phyloP scores from a whole-genome alignment of 2,329 filamentous ascomycete species.

The Endothia cerciana region DNA sequence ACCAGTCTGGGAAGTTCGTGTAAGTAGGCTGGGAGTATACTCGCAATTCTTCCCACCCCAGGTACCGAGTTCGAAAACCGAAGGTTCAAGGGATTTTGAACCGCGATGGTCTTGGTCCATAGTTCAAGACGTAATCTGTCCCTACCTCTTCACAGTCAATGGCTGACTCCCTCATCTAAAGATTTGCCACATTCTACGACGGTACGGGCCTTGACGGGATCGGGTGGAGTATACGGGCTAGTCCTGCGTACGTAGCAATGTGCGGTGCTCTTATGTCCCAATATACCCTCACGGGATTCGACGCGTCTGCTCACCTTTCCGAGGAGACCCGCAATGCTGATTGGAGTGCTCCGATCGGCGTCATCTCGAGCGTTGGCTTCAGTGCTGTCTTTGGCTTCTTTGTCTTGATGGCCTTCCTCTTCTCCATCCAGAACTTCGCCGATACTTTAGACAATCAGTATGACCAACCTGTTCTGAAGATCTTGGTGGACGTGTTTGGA shows the following conservation, averaged over 20 bases:
- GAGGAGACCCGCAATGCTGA: slow-evolving; percentile 61
- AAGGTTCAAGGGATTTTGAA: too few relatives aligned
- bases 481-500: slow-evolving; percentile 60
- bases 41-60: not conserved
- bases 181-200: slow-evolving; percentile 56
- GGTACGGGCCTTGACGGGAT: slow-evolving; percentile 51
- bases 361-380: slow-evolving; percentile 59
- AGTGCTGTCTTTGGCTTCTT: slow-evolving; percentile 63
- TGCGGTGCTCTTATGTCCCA: slow-evolving; percentile 59
- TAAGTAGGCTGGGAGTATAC: slow-evolving; percentile 1
- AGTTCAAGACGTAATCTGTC: not conserved
- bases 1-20: slow-evolving; percentile 57
- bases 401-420: slow-evolving; percentile 59
- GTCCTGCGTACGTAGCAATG: slow-evolving; percentile 57
- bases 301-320: slow-evolving; percentile 59
- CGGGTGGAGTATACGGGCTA: slow-evolving; percentile 58
- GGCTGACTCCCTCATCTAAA: not conserved
- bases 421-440: slow-evolving; percentile 62
- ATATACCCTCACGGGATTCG: slow-evolving; percentile 55
- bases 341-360: slow-evolving; percentile 61
- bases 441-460: slow-evolving; percentile 49
- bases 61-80: too few relatives aligned
- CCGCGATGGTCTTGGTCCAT: too few relatives aligned
- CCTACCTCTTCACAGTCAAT: not conserved
- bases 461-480: slow-evolving; percentile 60